Percentiles rank a stretch among this genome's conserved stretches.
Conservation (phyloP, 306 rosid genomes). For the Fragaria iinumae region DNA sequence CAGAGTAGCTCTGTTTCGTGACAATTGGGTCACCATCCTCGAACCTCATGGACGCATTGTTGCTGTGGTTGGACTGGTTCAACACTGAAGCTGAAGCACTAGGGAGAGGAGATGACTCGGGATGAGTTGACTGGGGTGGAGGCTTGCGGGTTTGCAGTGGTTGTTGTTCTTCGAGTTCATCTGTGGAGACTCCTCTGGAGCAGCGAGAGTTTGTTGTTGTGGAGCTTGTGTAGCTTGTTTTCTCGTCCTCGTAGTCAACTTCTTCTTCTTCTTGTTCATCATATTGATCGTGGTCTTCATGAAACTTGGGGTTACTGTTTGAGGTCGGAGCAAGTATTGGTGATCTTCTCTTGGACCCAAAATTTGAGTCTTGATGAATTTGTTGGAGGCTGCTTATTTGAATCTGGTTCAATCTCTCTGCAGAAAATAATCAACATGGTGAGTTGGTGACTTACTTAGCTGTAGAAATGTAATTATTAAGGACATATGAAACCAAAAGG, state of each 20-base stretch:
- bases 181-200: conserved; percentile 77
- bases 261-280: conserved; percentile 37
- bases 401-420: conserved; percentile 58
- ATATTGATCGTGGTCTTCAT: conserved; percentile 22
- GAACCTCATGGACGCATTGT: conserved; percentile 24
- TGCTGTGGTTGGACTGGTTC: not conserved
- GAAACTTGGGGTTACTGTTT: conserved; percentile 11
- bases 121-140: not conserved
- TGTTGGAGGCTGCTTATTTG: conserved; percentile 32
- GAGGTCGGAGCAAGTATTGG: conserved; percentile 27
- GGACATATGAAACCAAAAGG: not conserved
- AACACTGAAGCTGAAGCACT: not conserved
- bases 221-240: conserved; percentile 56
- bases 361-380: conserved; percentile 35
- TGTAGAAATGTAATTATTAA: not conserved
- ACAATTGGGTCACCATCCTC: conserved; percentile 20
- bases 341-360: conserved; percentile 22
- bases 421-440: not conserved
- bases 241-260: conserved; percentile 62
- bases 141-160: conserved; percentile 5
- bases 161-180: conserved; percentile 39
- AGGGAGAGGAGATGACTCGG: not conserved
- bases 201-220: conserved; percentile 76
- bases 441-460: not conserved
- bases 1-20: not conserved